Conservation (phyloP, 2,329 filamentous ascomycete genomes). For the Alternaria metachromatica region DNA sequence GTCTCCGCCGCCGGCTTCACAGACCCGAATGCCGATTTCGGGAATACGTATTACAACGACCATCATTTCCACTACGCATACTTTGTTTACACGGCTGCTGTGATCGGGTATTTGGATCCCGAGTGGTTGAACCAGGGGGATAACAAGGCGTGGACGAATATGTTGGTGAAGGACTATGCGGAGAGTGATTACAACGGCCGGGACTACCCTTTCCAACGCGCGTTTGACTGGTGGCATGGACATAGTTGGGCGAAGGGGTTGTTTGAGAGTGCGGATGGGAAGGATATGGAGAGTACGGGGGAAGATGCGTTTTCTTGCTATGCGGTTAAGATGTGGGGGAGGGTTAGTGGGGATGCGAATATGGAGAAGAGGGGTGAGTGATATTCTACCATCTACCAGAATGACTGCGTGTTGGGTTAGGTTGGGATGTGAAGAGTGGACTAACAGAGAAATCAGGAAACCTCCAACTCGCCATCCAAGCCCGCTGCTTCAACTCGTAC, state of each 20-base stretch:
- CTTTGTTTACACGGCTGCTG: conserved; percentile 83
- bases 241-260: conserved; percentile 92
- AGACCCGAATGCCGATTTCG: conserved; percentile 79
- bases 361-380: conserved; percentile 77
- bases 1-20: conserved; percentile 80
- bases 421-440: neutral
- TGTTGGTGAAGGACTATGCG: conserved; percentile 80
- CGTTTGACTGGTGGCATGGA: conserved; percentile 93
- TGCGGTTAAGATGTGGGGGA: conserved; percentile 93
- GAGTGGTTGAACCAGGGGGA: conserved; percentile 67
- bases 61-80: conserved; percentile 77
- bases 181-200: conserved; percentile 74
- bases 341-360: conserved; percentile 73
- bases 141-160: conserved; percentile 83
- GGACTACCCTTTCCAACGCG: conserved; percentile 78
- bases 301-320: conserved; percentile 90
- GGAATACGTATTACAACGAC: conserved; percentile 79
- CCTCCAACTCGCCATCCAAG: conserved; percentile 80
- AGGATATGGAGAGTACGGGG: conserved; percentile 86
- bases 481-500: conserved; percentile 76
- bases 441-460: conserved; percentile 60
- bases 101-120: conserved; percentile 80
- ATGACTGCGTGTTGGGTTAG: too few species aligned
- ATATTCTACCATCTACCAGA: too few species aligned
- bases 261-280: conserved; percentile 73